phyloP scores from a whole-genome alignment of 2,329 filamentous ascomycete genomes.

The Alternaria conjuncta region DNA sequence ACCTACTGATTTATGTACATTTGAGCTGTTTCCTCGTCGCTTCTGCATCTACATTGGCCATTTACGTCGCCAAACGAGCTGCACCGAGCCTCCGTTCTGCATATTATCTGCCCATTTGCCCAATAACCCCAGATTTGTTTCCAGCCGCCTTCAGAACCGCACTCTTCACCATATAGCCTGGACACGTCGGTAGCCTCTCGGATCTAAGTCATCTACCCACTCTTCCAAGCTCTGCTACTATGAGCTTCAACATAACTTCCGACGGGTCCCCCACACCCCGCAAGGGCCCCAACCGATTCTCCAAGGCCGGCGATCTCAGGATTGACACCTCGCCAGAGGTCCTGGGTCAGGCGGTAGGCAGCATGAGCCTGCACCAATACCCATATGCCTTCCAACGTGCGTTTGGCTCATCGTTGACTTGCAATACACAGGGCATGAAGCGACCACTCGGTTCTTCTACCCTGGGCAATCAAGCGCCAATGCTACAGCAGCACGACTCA shows the following conservation, averaged over 20 bases:
- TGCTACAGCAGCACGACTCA: conserved; percentile 25
- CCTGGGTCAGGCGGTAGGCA: conserved; percentile 44
- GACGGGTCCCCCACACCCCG: conserved; percentile 52
- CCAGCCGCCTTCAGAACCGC: conserved; percentile 2
- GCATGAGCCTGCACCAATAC: conserved; percentile 29
- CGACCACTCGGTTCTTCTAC: conserved; percentile 48
- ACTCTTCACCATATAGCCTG: conserved; percentile 6
- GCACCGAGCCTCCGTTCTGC: conserved; percentile 34
- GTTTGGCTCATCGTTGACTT: conserved; percentile 42
- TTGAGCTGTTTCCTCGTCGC: conserved; percentile 30
- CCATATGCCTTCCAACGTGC: conserved; percentile 24
- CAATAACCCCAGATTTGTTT: conserved; percentile 27
- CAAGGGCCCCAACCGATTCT: conserved; percentile 41
- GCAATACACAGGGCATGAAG: conserved; percentile 47
- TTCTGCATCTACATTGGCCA: conserved; percentile 47
- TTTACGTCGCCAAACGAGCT: conserved; percentile 42
- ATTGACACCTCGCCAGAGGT: conserved; percentile 45
- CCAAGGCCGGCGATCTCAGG: conserved; percentile 39
- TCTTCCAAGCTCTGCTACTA: conserved; percentile 28
- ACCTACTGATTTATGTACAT: conserved; percentile 35
- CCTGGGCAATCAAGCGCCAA: conserved; percentile 36
- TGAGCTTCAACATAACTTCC: conserved; percentile 50
- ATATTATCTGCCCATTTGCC: conserved; percentile 47
- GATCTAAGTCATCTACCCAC: conserved; percentile 43
- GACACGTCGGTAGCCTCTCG: conserved; percentile 29